phyloP scores from a whole-genome alignment of 1,284 basidiomycete genomes.

The Afroboletus lepidellus region DNA sequence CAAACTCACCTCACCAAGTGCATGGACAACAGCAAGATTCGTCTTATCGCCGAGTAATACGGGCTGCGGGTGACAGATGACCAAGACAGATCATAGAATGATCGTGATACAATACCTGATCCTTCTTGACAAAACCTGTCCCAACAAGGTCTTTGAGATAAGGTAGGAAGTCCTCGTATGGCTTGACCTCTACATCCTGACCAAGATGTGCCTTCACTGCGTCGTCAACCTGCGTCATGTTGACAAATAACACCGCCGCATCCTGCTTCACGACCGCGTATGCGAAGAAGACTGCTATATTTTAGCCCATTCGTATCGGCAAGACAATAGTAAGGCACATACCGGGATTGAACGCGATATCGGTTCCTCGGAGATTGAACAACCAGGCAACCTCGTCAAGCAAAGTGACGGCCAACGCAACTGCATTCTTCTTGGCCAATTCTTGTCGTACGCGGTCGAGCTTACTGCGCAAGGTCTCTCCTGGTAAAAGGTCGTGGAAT shows the following conservation, averaged over 20 bases:
- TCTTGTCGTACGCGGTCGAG: conserved; percentile 65
- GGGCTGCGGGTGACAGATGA: conserved; percentile 37
- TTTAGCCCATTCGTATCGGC: background rate
- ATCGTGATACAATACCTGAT: conserved; percentile 35
- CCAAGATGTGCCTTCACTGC: conserved; percentile 60
- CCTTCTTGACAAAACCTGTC: conserved; percentile 45
- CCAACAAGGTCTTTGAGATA: conserved; percentile 55
- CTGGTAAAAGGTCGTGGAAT: conserved; percentile 32
- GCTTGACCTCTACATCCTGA: conserved; percentile 60
- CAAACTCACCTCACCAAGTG: conserved; percentile 59
- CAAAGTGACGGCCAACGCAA: conserved; percentile 73
- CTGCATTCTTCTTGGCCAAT: conserved; percentile 60
- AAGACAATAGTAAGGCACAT: conserved; percentile 5
- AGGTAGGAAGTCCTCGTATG: conserved; percentile 70
- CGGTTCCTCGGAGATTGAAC: conserved; percentile 90
- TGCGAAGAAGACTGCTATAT: conserved; percentile 80
- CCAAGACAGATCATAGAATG: background rate
- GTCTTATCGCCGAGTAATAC: conserved; percentile 71
- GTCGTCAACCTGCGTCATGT: conserved; percentile 62
- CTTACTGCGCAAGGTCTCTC: conserved; percentile 68
- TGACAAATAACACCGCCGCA: conserved; percentile 72
- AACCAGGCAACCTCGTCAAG: conserved; percentile 93
- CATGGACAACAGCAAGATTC: conserved; percentile 76
- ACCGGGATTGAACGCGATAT: conserved; percentile 91
- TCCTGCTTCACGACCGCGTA: conserved; percentile 81